Evolutionary conservation across 2,329 filamentous ascomycete genomes (phyloP).

Genomic region (Beauveria australis): DNA sequence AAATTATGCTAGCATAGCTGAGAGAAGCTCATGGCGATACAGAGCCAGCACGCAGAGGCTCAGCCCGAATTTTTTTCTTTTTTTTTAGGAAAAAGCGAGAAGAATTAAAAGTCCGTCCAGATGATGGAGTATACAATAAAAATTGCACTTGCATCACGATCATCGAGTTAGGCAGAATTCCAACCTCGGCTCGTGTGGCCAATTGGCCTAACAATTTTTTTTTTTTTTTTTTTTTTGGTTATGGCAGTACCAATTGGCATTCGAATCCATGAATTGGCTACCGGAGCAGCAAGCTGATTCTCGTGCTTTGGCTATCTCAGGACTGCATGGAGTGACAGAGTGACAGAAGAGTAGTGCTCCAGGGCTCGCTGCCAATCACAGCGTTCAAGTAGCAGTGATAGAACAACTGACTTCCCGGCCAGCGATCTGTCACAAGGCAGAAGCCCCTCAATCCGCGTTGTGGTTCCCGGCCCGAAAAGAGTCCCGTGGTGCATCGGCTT

Average conservation of each 20-base stretch:
- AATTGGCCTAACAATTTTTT: too few relatives aligned
- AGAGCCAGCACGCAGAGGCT: not conserved
- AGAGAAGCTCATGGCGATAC: not conserved
- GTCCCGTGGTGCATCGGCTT: not conserved
- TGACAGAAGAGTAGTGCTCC: too few relatives aligned
- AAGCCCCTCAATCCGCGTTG: not conserved
- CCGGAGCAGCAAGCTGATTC: not conserved
- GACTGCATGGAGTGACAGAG: not conserved
- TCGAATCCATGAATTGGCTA: too few relatives aligned
- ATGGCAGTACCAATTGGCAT: not conserved
- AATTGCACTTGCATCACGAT: too few relatives aligned
- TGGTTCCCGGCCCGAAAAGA: not conserved
- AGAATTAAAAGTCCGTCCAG: too few relatives aligned
- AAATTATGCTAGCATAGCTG: not conserved
- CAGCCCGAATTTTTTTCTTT: too few relatives aligned
- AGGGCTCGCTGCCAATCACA: not conserved
- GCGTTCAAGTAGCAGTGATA: not conserved
- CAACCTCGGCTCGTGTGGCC: too few relatives aligned
- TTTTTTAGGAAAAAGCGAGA: too few relatives aligned
- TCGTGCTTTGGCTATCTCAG: not conserved
- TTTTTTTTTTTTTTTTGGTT: too few relatives aligned
- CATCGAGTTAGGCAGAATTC: too few relatives aligned
- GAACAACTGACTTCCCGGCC: not conserved
- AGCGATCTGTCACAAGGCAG: not conserved
- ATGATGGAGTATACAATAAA: too few relatives aligned